A percentile compares a stretch with the other conserved stretches of the same genome.
Evolutionary conservation across 805 yeast genomes (phyloP).

Genomic region (Grigorovia transvaalensis): DNA sequence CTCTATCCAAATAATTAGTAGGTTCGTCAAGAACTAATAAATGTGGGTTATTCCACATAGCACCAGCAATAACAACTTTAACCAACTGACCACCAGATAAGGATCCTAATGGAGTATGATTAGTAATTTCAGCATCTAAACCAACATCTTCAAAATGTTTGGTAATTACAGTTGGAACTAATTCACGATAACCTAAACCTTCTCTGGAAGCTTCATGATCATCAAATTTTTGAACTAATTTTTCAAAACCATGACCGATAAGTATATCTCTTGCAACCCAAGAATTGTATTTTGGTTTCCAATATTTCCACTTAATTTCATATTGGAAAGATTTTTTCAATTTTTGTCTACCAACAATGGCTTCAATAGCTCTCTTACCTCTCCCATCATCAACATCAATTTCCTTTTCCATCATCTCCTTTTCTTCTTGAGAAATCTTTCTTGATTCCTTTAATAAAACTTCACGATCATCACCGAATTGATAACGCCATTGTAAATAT

Average conservation of each 20-base stretch:
- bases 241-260: slow-evolving; percentile 75
- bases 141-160: slow-evolving; percentile 97
- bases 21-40: slow-evolving; percentile 95
- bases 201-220: slow-evolving; percentile 99
- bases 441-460: slow-evolving; percentile 88
- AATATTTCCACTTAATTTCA: slow-evolving; percentile 87
- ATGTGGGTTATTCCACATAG: slow-evolving; percentile 99
- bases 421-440: slow-evolving; percentile 64
- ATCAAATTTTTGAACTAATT: slow-evolving; percentile 91
- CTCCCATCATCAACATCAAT: slow-evolving; percentile 78
- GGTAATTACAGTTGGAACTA: slow-evolving; percentile 83
- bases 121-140: slow-evolving; percentile 95
- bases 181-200: slow-evolving; percentile 95
- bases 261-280: slow-evolving; percentile 84
- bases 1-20: slow-evolving; percentile 95
- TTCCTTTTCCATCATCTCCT: slow-evolving; percentile 63
- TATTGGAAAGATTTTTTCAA: slow-evolving; percentile 93
- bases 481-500: slow-evolving; percentile 96
- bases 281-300: slow-evolving; percentile 87
- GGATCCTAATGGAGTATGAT: slow-evolving; percentile 94
- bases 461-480: slow-evolving; percentile 97
- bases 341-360: slow-evolving; percentile 94
- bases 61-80: slow-evolving; percentile 97
- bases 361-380: slow-evolving; percentile 83
- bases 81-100: slow-evolving; percentile 97